These are phyloP conservation scores for Gossypium rotundifolium DNA, from an alignment of 345 rosid genomes.

Conservation along the genomic window DNA sequence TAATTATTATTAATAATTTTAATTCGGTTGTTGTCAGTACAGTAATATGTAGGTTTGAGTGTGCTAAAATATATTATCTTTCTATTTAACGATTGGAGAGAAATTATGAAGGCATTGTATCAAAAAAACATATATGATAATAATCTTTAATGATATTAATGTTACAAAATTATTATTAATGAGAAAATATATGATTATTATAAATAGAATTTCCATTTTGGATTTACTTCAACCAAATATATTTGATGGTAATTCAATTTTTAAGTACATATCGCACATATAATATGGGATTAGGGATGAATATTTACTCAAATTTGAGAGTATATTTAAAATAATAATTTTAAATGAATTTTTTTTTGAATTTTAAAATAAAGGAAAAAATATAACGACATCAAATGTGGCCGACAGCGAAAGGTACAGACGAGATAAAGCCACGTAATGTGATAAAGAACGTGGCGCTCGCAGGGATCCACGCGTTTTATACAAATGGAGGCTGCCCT, in stretches of 20 bases:
- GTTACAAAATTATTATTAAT: too few relatives aligned
- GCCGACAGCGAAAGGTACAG: conserved; percentile 15
- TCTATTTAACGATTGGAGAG: too few relatives aligned
- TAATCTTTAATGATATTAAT: too few relatives aligned
- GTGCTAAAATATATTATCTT: accelerated
- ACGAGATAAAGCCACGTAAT: conserved; percentile 13
- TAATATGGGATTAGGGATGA: background rate
- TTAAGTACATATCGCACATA: background rate
- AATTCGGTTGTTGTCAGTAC: too few relatives aligned
- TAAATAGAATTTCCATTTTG: too few relatives aligned
- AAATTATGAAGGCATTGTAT: too few relatives aligned
- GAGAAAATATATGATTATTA: too few relatives aligned
- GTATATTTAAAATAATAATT: background rate
- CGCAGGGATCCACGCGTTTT: conserved; percentile 9
- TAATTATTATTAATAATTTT: background rate
- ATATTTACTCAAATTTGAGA: background rate
- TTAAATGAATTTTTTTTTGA: background rate
- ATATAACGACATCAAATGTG: background rate
- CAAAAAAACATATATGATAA: too few relatives aligned
- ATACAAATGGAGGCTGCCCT: conserved; percentile 2
- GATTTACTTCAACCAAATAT: too few relatives aligned
- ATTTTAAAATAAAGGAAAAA: background rate
- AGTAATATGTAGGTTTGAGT: accelerated
- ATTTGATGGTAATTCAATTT: too few relatives aligned
- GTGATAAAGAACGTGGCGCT: background rate